Evolutionary conservation across 202 grass and related monocot species (phyloP), one percentile per base, ranked within the genome.

Genomic region (Elaeis oleifera): DNA sequence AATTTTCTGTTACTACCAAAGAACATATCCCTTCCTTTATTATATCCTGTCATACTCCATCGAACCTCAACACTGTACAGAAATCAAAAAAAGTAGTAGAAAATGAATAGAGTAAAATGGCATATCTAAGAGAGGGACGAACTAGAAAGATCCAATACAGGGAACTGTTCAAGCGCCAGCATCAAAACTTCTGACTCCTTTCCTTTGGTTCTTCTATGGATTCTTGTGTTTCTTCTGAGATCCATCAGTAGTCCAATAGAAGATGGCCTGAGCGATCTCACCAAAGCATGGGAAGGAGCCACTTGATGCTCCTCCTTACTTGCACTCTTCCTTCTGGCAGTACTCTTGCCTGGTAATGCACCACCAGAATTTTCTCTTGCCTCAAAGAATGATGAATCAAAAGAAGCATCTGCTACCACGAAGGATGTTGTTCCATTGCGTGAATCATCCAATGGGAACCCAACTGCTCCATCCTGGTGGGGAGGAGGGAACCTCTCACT

Each of bases 331-430:
- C 27, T 60, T 24, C 18, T 22, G 18, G 49, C 65, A 65, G 6
- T 14, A 15, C 49, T 23, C 48, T 51, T 60, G 20, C 21, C 53
- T 3, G 9, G 22, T n/a, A 23, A 68, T 36, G 27, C 53, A 23
- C 27, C 6, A 8, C 3, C 14, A 25, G 59, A 48, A 23, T 63
- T 50, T 54, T 63, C 50, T 19, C 17, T 63, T 6, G 50, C 14
- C 23, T 63, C 50, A 23, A 82, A 82, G 59, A 72, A 54, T 29
- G 67, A 62, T 0, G 79, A 77, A n/a, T 60, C 28, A 53, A 82
- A 68, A 14, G 79, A 82, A 31, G 68, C 28, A 67, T 82, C 56
- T 0, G 16, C 27, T 25, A 56, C 61, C 32, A 62, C 51, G 28
- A 82, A 82, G 25, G 79, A 82, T 52, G 62, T n/a, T 3, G 68